Percentiles rank a stretch among this genome's conserved stretches.
These are phyloP conservation scores for Rhynchosporium agropyri DNA, from an alignment of 2,329 filamentous ascomycete genomes.

Conservation along the genomic window DNA sequence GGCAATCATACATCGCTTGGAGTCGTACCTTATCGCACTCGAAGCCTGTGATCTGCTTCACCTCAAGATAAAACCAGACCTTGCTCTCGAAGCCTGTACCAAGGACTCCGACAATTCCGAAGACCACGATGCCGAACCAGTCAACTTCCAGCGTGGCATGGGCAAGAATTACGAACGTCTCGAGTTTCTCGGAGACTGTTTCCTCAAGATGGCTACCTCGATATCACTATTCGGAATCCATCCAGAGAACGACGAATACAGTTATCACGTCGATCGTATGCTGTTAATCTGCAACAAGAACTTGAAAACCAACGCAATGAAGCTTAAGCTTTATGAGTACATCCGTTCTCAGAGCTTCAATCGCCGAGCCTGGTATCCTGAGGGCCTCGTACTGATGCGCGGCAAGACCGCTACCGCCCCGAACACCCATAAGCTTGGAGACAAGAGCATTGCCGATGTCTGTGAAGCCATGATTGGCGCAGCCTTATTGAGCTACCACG, in stretches of 20 bases:
- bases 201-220: constrained; percentile 93
- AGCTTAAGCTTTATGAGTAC: constrained; percentile 69
- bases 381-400: constrained; percentile 70
- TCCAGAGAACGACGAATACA: constrained; percentile 78
- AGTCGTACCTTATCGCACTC: constrained; percentile 76
- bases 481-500: constrained; percentile 58
- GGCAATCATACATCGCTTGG: constrained; percentile 80
- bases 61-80: constrained; percentile 63
- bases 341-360: constrained; percentile 84
- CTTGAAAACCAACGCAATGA: constrained; percentile 74
- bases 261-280: constrained; percentile 91
- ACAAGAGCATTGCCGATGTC: constrained; percentile 93
- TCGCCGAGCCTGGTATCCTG: constrained; percentile 80
- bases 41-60: constrained; percentile 71
- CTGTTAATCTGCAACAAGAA: constrained; percentile 88
- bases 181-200: constrained; percentile 91
- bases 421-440: constrained; percentile 68
- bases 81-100: constrained; percentile 87
- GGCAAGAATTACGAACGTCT: constrained; percentile 92
- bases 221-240: constrained; percentile 80
- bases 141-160: constrained; percentile 83
- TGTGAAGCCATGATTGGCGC: constrained; percentile 94
- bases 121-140: constrained; percentile 66
- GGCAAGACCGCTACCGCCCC: constrained; percentile 66
- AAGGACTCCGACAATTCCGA: constrained; percentile 88